A percentile compares a stretch with the other conserved stretches of the same genome.
These are phyloP conservation scores for Cochlearia excelsa DNA, from an alignment of 345 rosid species.

Conservation along the genomic window DNA sequence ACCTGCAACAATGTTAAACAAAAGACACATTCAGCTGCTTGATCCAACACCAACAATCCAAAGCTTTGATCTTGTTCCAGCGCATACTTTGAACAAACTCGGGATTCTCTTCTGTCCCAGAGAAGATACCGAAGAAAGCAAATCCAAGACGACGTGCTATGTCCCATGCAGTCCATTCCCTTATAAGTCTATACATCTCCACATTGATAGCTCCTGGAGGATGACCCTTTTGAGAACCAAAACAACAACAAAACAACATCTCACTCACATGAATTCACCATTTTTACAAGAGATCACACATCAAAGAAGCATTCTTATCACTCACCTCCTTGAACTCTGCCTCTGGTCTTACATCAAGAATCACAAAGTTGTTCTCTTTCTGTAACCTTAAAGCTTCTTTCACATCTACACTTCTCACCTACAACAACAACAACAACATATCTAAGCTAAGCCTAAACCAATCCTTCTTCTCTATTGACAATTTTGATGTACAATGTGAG, in stretches of 20 bases:
- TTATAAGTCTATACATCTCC: constrained; percentile 88
- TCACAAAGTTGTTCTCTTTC: constrained; percentile 89
- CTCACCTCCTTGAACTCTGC: constrained; percentile 89
- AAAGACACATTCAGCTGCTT: constrained; percentile 8
- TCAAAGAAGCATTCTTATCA: background rate
- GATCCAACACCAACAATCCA: background rate
- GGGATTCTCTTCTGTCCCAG: constrained; percentile 97
- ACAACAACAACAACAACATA: constrained; percentile 11
- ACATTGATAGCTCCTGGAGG: constrained; percentile 88
- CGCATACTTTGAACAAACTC: constrained; percentile 68
- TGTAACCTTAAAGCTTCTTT: constrained; percentile 96
- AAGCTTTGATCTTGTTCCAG: constrained; percentile 1
- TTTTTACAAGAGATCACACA: background rate
- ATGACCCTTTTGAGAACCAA: constrained; percentile 48
- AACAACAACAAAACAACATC: background rate
- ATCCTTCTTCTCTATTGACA: constrained; percentile 2
- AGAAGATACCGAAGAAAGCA: constrained; percentile 92
- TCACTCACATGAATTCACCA: constrained; percentile 1
- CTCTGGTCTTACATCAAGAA: constrained; percentile 95
- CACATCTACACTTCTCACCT: constrained; percentile 94
- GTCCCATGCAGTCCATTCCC: constrained; percentile 99
- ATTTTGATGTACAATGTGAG: background rate
- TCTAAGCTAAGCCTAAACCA: background rate
- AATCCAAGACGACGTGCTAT: constrained; percentile 95
- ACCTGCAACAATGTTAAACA: constrained; percentile 37